Base-by-base conservation (phyloP, 2,329 filamentous ascomycete species). In the Cytospora leucostoma region DNA sequence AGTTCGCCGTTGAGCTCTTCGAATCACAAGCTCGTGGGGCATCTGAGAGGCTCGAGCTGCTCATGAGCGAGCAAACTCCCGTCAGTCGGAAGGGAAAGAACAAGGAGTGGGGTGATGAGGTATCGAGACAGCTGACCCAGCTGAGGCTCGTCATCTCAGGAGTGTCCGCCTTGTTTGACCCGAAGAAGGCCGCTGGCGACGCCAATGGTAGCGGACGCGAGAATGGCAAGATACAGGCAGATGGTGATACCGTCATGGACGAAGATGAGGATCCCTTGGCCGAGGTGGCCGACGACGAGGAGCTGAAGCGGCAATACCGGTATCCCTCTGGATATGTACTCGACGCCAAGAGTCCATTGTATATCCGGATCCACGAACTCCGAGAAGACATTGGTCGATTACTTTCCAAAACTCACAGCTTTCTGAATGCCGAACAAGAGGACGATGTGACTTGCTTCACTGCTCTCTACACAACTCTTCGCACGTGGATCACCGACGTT, bases 101-200 rank as follows among this genome's bases (percentile, higher is more conserved):
- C 69, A 99, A 98, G 76, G 94, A 97, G 71, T 99, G 95, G 95
- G 97, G 94, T 0, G 95, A 99, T 74, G 96, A 99, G 74, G 89
- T 98, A 34, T 94, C 93, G 2, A 83, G 95, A 61, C 92, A 97
- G 68, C 83, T 99, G 62, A 91, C 94, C 13, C 88, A 97, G 58
- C 81, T 99, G 15, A 85, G 94, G 35, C 82, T 99, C n/a, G 87
- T 97, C 52, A 87, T 96, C 33, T 96, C 94, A 3, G 95, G 95
- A 59, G 88, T 97, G 63, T 93, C 94, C 8, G 88, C 91, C 1
- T 81, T 99, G 12, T 98, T 99, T 72, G 92, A 97, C 71, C 88
- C 92, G 1, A 84, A 87, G 69, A 85, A 88, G 19, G 88, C 88
- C 4, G 88, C 90, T 10, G 82, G 83, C 34, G 76, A 82, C 59